These are phyloP conservation scores for Gentiana macrophylla DNA, from an alignment of 257 asterid species.

Conservation along the genomic window DNA sequence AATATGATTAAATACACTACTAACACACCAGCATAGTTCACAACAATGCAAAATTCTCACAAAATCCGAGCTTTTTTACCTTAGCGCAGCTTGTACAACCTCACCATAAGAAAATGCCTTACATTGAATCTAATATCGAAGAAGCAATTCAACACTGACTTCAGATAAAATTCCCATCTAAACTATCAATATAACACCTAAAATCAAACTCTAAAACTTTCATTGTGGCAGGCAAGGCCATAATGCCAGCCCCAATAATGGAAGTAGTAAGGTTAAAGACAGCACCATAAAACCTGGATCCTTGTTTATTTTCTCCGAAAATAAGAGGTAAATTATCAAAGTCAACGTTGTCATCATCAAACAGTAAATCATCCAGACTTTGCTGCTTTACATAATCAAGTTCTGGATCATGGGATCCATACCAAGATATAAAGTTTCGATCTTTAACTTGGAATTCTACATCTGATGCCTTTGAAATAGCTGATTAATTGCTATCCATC, in stretches of 20 bases:
- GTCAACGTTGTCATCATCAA: constrained; percentile 45
- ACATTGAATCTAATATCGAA: constrained; percentile 69
- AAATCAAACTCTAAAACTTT: constrained; percentile 66
- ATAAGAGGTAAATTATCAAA: constrained; percentile 66
- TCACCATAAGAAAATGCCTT: constrained; percentile 82
- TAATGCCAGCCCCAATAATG: constrained; percentile 90
- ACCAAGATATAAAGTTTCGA: constrained; percentile 27
- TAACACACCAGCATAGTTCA: constrained; percentile 79
- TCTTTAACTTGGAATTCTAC: constrained; percentile 41
- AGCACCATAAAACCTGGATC: constrained; percentile 67
- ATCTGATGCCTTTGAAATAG: constrained; percentile 18
- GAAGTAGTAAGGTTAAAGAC: constrained; percentile 91
- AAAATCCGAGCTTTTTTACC: constrained; percentile 49
- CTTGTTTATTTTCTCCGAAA: constrained; percentile 49
- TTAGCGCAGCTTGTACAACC: constrained; percentile 82
- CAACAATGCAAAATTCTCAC: constrained; percentile 73
- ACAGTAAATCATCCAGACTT: constrained; percentile 30
- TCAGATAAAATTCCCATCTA: constrained; percentile 75
- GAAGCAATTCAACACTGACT: constrained; percentile 71
- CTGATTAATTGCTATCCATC: constrained; percentile 61
- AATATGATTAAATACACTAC: constrained; percentile 87
- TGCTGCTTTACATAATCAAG: constrained; percentile 26
- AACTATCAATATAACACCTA: constrained; percentile 58
- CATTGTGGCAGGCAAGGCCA: constrained; percentile 97
- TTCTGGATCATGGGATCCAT: constrained; percentile 26